These are phyloP conservation scores for Croton laevigatus DNA, from an alignment of 441 rosid genomes.

Conservation along the genomic window DNA sequence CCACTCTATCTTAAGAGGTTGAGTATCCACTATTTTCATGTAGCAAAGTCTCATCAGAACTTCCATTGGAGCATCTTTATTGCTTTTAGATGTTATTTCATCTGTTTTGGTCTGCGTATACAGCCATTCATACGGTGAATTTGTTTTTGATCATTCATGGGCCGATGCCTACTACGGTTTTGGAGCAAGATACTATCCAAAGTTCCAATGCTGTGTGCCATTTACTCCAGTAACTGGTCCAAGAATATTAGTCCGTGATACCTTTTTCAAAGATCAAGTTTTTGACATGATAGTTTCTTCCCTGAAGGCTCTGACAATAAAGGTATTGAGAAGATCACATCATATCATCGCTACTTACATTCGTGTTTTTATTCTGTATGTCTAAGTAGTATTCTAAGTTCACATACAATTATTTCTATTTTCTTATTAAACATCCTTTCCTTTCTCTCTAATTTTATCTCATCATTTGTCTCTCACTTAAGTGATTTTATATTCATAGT, in stretches of 20 bases:
- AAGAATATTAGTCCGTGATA: constrained; percentile 66
- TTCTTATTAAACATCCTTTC: background rate
- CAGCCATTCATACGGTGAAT: constrained; percentile 98
- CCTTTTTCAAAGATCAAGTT: constrained; percentile 60
- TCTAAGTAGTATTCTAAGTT: background rate
- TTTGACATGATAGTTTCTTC: constrained; percentile 63
- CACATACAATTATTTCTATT: background rate
- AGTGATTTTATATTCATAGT: background rate
- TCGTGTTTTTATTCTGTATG: constrained; percentile 1
- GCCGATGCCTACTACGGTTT: constrained; percentile 91
- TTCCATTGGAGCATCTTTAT: constrained; percentile 14
- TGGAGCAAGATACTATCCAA: constrained; percentile 88
- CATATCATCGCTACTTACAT: background rate
- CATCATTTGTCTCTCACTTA: background rate
- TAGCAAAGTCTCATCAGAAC: constrained; percentile 15
- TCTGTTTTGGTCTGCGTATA: constrained; percentile 28
- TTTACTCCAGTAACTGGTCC: constrained; percentile 96
- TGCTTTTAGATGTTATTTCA: constrained; percentile 18
- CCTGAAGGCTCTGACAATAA: constrained; percentile 57
- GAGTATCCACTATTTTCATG: constrained; percentile 23
- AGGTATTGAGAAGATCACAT: constrained; percentile 46
- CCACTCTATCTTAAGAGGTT: constrained; percentile 98
- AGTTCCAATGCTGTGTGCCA: constrained; percentile 93
- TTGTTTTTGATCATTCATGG: constrained; percentile 96
- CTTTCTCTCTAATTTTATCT: background rate